A percentile compares a stretch with the other conserved stretches of the same genome.
These are phyloP conservation scores for Leishmania arabica DNA, from an alignment of 208 protist species.

Conservation along the genomic window DNA sequence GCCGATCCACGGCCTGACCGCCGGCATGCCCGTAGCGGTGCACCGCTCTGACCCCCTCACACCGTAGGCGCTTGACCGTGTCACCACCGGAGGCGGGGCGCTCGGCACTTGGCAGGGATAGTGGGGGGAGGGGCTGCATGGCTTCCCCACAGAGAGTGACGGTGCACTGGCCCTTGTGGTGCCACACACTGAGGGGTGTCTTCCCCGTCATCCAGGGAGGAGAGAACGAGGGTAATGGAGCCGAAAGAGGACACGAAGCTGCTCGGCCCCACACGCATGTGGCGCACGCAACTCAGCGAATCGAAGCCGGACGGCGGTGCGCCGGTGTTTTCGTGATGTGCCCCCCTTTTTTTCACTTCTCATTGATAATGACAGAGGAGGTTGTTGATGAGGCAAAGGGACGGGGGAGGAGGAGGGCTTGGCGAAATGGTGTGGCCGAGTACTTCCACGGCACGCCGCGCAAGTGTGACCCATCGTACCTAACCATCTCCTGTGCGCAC, in stretches of 20 bases:
- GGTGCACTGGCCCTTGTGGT: neutral
- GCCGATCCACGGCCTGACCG: neutral
- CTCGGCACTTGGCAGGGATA: neutral
- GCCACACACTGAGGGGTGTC: neutral
- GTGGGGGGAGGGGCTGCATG: neutral
- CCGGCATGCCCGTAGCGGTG: neutral
- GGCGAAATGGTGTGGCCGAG: neutral
- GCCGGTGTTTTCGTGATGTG: neutral
- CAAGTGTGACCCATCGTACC: neutral
- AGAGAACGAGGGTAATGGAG: neutral
- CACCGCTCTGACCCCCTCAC: neutral
- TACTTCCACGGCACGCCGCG: neutral
- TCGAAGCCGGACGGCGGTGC: neutral
- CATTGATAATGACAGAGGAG: neutral
- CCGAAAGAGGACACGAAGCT: neutral
- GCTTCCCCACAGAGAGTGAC: neutral
- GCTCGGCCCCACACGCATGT: no score
- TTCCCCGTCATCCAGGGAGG: neutral
- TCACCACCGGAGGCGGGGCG: neutral
- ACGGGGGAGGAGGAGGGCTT: no score
- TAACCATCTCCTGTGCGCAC: neutral
- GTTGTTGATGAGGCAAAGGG: neutral
- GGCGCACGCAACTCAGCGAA: neutral
- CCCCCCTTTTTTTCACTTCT: neutral
- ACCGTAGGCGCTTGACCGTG: neutral